Evolutionary conservation across 768 basidiomycete species (phyloP), one percentile per base, ranked within the genome.

Genomic region (Phlegmacium glaucopus): DNA sequence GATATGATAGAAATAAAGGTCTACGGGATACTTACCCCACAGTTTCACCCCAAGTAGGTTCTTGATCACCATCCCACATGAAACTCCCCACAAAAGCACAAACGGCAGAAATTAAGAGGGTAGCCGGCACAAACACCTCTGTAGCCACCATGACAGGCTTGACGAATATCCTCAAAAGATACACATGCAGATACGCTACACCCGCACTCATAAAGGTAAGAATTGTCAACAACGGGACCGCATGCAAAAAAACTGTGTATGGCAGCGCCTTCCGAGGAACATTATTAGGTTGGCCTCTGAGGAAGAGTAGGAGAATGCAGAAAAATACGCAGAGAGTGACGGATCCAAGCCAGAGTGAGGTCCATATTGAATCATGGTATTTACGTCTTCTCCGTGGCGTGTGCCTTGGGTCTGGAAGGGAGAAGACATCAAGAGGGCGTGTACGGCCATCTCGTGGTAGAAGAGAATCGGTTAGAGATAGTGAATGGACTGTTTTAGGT

Each of bases 71-170:
- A 46, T 76, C 75, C 73, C 75, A 76, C 74, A 76, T 76, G 54
- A 90, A 90, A 59, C 86, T 88, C 26, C 87, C 89, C 11, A 84
- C 71, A 63, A 92, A 91, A 1, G 89, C 87, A 80, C 89, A 90
- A 18, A 90, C 54, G 6, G 87, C 80, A 35, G 85, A 89, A 41
- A 89, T 72, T 58, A 88, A 76, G 50, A 92, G 70, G 0, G 84
- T 83, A 22, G 77, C 76, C 34, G 90, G 89, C 40, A 89, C 80
- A 57, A 87, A 86, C 22, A 92, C 71, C 13, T 83, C 82, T 0
- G 88, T 90, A 17, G 76, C 77, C 30, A 91, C 67, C 72, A 95
- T 83, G 42, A 91, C 87, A 13, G 93, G 92, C 47, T 84, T 80
- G 48, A 90, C 87, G 56, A 93, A 92, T 49, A 90, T 74, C 48